Percentiles rank a stretch among this genome's conserved stretches.
Evolutionary conservation across 1,139 yeast genomes (phyloP).

Genomic region (Hansenula sp.): DNA sequence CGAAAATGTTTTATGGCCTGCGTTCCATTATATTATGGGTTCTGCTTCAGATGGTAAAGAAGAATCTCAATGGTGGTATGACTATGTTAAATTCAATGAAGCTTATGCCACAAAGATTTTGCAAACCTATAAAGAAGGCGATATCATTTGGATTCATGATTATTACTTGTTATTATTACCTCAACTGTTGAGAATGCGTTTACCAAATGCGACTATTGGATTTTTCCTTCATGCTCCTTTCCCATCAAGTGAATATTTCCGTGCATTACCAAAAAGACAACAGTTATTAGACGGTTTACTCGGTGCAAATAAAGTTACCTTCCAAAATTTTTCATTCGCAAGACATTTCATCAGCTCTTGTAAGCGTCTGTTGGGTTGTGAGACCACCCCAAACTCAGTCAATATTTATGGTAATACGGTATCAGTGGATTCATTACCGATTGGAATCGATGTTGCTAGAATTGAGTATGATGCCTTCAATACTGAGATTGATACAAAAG

Average conservation of each 20-base stretch:
- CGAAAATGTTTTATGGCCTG: conserved; percentile 90
- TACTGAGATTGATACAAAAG: conserved; percentile 39
- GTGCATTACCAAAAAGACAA: conserved; percentile 80
- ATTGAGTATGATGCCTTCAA: conserved; percentile 57
- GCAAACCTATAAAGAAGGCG: conserved; percentile 79
- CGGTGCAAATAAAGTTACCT: conserved; percentile 82
- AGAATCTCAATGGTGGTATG: conserved; percentile 84
- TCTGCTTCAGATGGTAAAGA: conserved; percentile 63
- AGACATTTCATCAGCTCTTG: conserved; percentile 91
- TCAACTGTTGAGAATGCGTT: conserved; percentile 76
- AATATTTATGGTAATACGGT: conserved; percentile 76
- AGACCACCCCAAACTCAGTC: conserved; percentile 53
- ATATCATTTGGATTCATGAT: conserved; percentile 93
- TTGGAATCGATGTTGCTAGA: conserved; percentile 74
- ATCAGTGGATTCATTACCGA: conserved; percentile 71
- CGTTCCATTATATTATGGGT: conserved; percentile 86
- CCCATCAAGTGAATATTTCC: conserved; percentile 93
- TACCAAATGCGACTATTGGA: conserved; percentile 79
- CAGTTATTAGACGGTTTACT: conserved; percentile 85
- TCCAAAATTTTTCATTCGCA: conserved; percentile 82
- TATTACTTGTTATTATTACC: conserved; percentile 84
- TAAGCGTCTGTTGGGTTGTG: conserved; percentile 72
- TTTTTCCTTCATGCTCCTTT: conserved; percentile 86
- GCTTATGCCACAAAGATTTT: conserved; percentile 80
- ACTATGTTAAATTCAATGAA: conserved; percentile 86